A percentile compares a stretch with the other conserved stretches of the same genome.
Conservation (phyloP, 169 alveolate genomes). For the Eimeria tenella region DNA sequence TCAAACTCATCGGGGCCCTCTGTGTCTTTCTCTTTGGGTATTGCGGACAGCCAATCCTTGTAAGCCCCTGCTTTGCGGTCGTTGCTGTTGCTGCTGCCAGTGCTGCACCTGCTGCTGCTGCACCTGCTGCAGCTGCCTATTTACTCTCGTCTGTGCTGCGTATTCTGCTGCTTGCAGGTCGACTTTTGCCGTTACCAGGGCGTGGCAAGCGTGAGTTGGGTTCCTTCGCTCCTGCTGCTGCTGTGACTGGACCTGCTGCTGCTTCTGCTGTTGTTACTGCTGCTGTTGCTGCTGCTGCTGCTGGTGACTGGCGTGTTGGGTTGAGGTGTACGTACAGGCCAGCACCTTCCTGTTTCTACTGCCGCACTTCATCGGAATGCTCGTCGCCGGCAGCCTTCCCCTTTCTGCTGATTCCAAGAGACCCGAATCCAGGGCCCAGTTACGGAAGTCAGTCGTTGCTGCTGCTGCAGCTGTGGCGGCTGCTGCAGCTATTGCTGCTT, state of each 20-base stretch:
- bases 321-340: slow-evolving; percentile 19
- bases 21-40: slow-evolving; percentile 28
- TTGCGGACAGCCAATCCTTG: slow-evolving; percentile 57
- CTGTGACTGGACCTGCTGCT: background rate
- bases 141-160: background rate
- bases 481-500: background rate
- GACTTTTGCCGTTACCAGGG: background rate
- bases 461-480: slow-evolving; percentile 18
- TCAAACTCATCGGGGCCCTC: slow-evolving; percentile 28
- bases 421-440: slow-evolving; percentile 19
- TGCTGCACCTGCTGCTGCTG: too few species aligned
- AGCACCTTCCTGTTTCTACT: slow-evolving; percentile 80
- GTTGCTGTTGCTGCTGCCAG: too few species aligned
- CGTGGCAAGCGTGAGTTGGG: background rate
- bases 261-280: background rate
- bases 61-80: background rate
- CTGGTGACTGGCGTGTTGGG: background rate
- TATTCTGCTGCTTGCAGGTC: background rate
- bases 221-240: background rate
- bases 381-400: slow-evolving; percentile 14
- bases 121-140: background rate
- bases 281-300: background rate
- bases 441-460: slow-evolving; percentile 23
- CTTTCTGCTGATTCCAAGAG: slow-evolving; percentile 71
- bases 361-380: slow-evolving; percentile 83